Base-by-base conservation (phyloP, 441 rosid genomes). In the Adansonia rubrostipa region DNA sequence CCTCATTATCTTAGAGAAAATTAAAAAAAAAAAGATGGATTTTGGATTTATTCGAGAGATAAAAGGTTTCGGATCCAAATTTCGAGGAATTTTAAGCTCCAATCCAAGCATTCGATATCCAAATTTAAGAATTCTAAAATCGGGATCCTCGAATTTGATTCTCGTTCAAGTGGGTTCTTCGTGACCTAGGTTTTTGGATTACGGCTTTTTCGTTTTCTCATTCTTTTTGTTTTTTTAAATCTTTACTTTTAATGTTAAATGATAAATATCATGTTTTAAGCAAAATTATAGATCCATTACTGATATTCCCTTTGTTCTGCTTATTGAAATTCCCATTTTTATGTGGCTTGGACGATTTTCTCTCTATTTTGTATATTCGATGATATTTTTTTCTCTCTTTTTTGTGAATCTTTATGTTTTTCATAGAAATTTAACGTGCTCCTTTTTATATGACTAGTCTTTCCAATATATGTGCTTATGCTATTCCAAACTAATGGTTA, bases 111-210 rank as follows among this genome's bases (percentile, higher is more conserved):
- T 76, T 56, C 19, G 28, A n/a, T 76, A 40, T 10, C 20, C 9
- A 11, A 53, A 50, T 76, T 36, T 10, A 47, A 9, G 45, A 11
- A 19, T 76, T 40, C 60, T 53, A 20, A 6, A 65, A 76, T 28
- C 40, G 64, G 1, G 54, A 76, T 19, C 50, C 50, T 63, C 19
- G 79, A 76, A 65, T 76, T 76, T 54, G 73, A 4, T 19, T 19
- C 72, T 51, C 36, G 5, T 36, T 65, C 51, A 22, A 40, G 48
- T 65, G 24, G 64, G 14, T 53, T 76, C 50, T 40, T 42, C 28
- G 15, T 60, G 61, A 53, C 65, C 79, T 76, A 76, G 73, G 79
- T 65, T 76, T 76, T 76, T 14, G 14, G 42, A 54, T 3, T 5
- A 67, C 20, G 10, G 44, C 9, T 65, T 75, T 51, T 36, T 11